Conservation (phyloP, 345 rosid species). For the Camelina neglecta region DNA sequence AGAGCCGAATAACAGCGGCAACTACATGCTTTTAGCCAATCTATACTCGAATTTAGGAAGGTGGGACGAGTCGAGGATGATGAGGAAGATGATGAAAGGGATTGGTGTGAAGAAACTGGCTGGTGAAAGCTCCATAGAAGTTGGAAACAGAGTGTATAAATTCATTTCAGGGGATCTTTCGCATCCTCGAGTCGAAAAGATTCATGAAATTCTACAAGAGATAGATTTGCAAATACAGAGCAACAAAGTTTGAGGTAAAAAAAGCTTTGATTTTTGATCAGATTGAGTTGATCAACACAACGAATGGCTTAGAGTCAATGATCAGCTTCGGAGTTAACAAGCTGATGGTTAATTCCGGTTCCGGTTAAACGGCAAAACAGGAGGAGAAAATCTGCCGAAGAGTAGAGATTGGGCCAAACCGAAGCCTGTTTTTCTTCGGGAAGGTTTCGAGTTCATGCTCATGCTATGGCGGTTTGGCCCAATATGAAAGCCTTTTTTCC, state of each 20-base stretch:
- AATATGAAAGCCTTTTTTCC: background rate
- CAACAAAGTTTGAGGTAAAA: background rate
- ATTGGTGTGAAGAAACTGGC: slow-evolving; percentile 61
- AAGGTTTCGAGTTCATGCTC: slow-evolving; percentile 6
- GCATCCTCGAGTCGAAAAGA: slow-evolving; percentile 50
- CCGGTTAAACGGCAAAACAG: background rate
- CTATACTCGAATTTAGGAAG: slow-evolving; percentile 58
- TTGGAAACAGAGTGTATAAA: slow-evolving; percentile 53
- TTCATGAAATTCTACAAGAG: slow-evolving; percentile 47
- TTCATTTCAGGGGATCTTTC: slow-evolving; percentile 61
- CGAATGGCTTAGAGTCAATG: background rate
- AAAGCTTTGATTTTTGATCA: background rate
- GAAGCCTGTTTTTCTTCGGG: background rate
- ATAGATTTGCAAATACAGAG: slow-evolving; percentile 51
- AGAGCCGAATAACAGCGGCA: slow-evolving; percentile 85
- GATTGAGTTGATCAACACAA: background rate
- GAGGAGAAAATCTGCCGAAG: background rate
- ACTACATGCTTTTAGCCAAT: slow-evolving; percentile 67
- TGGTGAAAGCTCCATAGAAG: slow-evolving; percentile 69
- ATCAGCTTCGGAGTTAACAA: too few species aligned
- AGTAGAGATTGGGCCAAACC: background rate
- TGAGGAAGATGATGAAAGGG: slow-evolving; percentile 69
- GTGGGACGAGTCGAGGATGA: slow-evolving; percentile 65
- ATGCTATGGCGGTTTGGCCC: background rate
- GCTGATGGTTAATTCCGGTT: background rate